Base-by-base conservation (phyloP, 2,329 filamentous ascomycete species). In the Diplodia sapinea region DNA sequence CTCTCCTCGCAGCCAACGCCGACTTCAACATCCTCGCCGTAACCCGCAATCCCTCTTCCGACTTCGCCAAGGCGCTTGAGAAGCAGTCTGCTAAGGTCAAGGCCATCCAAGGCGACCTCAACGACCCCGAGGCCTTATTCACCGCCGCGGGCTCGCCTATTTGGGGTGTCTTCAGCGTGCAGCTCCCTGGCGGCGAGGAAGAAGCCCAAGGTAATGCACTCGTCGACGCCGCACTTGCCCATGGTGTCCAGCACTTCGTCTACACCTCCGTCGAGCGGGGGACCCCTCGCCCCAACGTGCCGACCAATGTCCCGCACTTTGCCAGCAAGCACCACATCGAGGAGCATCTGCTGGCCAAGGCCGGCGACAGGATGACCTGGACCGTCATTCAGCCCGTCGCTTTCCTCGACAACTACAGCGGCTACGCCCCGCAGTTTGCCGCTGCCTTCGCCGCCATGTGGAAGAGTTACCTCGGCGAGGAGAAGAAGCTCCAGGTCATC, bases 291-390 rank as follows among this genome's bases (percentile, higher is more conserved):
- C 83, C 83, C 70, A 79, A 80, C 2, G 82, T 83, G 55, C 79
- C 82, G 0, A 89, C 88, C 0, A 73, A 80, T 1, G 79, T 90
- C 47, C 85, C 86, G 0, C 87, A 91, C 73, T 90, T 91, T 73
- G 81, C 81, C 68, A 82, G 75, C 72, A 91, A 91, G 74, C 81
- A 86, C 73, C 76, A 82, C 11, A 85, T 90, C 70, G 88, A 91
- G 76, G 77, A 84, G 65, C 81, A 90, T 69, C 82, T 91, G 11
- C 77, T 84, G 47, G 76, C 82, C 23, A 55, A 68, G 38, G 76
- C 59, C 79, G 74, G 75, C 5, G 77, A 74, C 2, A 69, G 77
- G 1, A 86, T 88, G 85, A 76, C 74, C 4, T 90, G 84, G 82
- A 88, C 85, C 0, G 82, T 89, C 31, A 78, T 90, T 0, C 84